These are phyloP conservation scores for Cymbidium sinense DNA, from an alignment of 106 monocot species.

Conservation along the genomic window DNA sequence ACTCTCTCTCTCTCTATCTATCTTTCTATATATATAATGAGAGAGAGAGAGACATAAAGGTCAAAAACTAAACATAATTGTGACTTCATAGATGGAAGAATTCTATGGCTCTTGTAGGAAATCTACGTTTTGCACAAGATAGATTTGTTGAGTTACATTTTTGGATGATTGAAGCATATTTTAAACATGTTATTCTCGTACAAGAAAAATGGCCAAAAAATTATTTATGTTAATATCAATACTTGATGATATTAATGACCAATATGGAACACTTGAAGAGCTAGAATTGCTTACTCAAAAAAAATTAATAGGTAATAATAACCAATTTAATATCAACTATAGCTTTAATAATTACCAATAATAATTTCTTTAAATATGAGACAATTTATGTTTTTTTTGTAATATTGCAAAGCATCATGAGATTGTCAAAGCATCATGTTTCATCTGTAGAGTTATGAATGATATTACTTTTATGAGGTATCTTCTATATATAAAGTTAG, in stretches of 20 bases:
- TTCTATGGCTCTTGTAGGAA: not conserved
- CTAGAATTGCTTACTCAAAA: not conserved
- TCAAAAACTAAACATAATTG: no score
- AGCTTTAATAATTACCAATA: not conserved
- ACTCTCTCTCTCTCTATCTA: no score
- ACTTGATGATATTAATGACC: not conserved
- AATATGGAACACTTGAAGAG: not conserved
- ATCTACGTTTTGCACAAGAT: not conserved
- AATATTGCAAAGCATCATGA: not conserved
- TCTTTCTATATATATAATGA: no score
- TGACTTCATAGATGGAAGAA: not conserved
- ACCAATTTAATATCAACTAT: not conserved
- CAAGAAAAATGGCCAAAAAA: not conserved
- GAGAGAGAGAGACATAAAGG: no score
- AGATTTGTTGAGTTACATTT: not conserved
- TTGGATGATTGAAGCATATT: not conserved
- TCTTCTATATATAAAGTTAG: not conserved
- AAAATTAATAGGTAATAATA: not conserved
- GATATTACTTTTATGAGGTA: slow-evolving; percentile 2
- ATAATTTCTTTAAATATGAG: not conserved
- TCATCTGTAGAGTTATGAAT: not conserved
- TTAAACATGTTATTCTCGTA: not conserved
- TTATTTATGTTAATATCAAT: not conserved
- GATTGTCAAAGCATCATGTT: not conserved
- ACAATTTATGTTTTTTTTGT: not conserved